These are phyloP conservation scores for Rhodotorula mucilaginosa DNA, from an alignment of 1,284 basidiomycete genomes.

Conservation along the genomic window DNA sequence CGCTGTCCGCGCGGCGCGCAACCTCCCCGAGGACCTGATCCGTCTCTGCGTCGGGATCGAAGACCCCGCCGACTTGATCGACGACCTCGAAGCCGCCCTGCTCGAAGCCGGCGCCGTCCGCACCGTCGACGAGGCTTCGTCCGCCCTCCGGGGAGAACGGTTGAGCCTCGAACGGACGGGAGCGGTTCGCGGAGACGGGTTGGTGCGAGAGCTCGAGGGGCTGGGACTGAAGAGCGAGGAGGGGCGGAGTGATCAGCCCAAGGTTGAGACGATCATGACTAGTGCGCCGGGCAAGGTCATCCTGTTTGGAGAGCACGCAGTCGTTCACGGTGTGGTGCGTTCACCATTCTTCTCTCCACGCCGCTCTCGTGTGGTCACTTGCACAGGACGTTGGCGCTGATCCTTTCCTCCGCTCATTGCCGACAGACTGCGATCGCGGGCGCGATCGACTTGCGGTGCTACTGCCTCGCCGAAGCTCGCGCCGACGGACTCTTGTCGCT, in stretches of 20 bases:
- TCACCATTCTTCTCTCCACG: not conserved
- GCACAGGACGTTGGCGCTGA: not conserved
- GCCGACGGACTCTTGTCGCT: slow-evolving; percentile 72
- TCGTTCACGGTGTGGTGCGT: slow-evolving; percentile 91
- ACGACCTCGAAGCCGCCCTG: slow-evolving; percentile 90
- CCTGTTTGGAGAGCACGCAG: slow-evolving; percentile 97
- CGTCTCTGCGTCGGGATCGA: slow-evolving; percentile 98
- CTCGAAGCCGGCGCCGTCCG: slow-evolving; percentile 84
- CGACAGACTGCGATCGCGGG: slow-evolving; percentile 87
- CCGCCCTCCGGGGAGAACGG: slow-evolving; percentile 25
- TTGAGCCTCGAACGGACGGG: slow-evolving; percentile 37
- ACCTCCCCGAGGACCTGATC: slow-evolving; percentile 95
- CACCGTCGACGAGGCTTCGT: slow-evolving; percentile 46
- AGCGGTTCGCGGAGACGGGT: not conserved
- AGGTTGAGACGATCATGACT: slow-evolving; percentile 62
- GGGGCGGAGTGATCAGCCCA: not conserved
- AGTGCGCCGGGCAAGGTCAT: slow-evolving; percentile 98
- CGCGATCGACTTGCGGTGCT: slow-evolving; percentile 92
- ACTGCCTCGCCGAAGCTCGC: slow-evolving; percentile 74
- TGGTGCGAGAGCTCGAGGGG: not conserved
- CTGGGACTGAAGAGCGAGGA: not conserved
- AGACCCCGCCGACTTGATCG: slow-evolving; percentile 85
- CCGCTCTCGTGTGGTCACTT: not conserved
- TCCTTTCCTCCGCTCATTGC: not conserved
- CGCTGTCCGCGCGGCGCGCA: slow-evolving; percentile 83